These are phyloP conservation scores for Suaeda aralocaspica DNA, from an alignment of 148 eudicot species.

Conservation along the genomic window DNA sequence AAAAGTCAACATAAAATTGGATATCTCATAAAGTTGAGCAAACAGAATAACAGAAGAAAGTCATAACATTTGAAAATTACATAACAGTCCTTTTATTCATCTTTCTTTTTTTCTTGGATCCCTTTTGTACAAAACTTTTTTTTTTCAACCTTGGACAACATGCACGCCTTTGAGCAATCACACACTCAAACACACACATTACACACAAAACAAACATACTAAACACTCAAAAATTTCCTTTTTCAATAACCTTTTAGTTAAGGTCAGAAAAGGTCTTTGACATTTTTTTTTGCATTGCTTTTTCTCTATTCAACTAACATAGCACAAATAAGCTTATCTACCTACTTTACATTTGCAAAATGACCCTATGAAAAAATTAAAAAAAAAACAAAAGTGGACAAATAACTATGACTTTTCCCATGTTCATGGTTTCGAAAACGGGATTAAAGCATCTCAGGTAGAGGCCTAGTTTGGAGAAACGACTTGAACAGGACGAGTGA, in stretches of 20 bases:
- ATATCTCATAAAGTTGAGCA: background rate
- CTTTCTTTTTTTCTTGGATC: slow-evolving; percentile 13
- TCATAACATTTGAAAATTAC: background rate
- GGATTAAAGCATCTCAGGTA: slow-evolving; percentile 49
- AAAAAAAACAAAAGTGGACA: slow-evolving; percentile 3
- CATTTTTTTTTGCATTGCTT: background rate
- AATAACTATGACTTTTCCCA: slow-evolving; percentile 4
- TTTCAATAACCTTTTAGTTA: slow-evolving; percentile 1
- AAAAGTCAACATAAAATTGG: slow-evolving; percentile 2
- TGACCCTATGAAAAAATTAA: slow-evolving; percentile 6
- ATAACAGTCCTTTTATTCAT: slow-evolving; percentile 5
- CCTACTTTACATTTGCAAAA: slow-evolving; percentile 25
- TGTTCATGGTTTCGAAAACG: background rate
- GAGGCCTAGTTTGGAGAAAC: slow-evolving; percentile 57
- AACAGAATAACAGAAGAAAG: slow-evolving; percentile 12
- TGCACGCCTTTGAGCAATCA: slow-evolving; percentile 22
- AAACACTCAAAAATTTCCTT: slow-evolving; percentile 12
- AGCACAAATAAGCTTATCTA: slow-evolving; percentile 8
- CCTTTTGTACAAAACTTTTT: slow-evolving; percentile 28
- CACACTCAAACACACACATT: slow-evolving; percentile 16
- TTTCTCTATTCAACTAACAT: slow-evolving; percentile 20
- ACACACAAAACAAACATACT: background rate
- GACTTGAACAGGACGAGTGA: slow-evolving; percentile 80
- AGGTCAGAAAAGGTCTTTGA: slow-evolving; percentile 19
- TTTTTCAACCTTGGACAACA: slow-evolving; percentile 7